These are phyloP conservation scores for Penicillium sp. DNA, from an alignment of 2,329 filamentous ascomycete species.

Conservation along the genomic window DNA sequence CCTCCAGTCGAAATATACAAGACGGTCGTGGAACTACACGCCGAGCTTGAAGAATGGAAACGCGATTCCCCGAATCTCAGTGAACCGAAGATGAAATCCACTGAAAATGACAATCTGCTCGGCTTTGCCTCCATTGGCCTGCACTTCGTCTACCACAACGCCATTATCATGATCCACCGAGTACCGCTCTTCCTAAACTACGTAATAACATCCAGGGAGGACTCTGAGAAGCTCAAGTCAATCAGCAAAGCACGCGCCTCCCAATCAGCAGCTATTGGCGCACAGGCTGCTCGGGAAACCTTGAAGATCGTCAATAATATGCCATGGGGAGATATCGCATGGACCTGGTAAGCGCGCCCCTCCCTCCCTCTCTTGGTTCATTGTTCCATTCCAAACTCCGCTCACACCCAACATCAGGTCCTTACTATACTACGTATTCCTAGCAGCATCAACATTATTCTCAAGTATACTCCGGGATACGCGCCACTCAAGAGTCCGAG, in stretches of 20 bases:
- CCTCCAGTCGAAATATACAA: constrained; percentile 76
- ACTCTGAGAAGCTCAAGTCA: constrained; percentile 48
- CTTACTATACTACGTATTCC: constrained; percentile 89
- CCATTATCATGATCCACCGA: constrained; percentile 88
- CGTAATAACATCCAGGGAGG: constrained; percentile 72
- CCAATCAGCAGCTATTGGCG: constrained; percentile 79
- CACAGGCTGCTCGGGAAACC: constrained; percentile 82
- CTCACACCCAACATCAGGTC: constrained; percentile 51
- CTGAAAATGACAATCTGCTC: constrained; percentile 77
- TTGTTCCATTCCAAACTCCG: neutral
- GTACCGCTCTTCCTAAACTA: constrained; percentile 89
- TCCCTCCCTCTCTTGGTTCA: neutral
- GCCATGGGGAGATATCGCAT: constrained; percentile 86
- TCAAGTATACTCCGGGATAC: constrained; percentile 91
- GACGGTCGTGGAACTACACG: constrained; percentile 84
- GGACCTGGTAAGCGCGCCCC: constrained; percentile 69
- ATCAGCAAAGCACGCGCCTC: constrained; percentile 78
- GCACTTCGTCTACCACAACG: constrained; percentile 95
- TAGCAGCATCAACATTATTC: constrained; percentile 85
- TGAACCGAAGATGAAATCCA: constrained; percentile 82
- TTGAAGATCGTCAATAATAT: constrained; percentile 91
- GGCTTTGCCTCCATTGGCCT: constrained; percentile 86
- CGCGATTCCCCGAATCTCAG: constrained; percentile 83
- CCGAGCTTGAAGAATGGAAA: constrained; percentile 85
- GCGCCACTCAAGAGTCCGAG: constrained; percentile 72